phyloP scores from a whole-genome alignment of 192 early-diverging fungal species.

The Tieghemiomyces parasiticus region DNA sequence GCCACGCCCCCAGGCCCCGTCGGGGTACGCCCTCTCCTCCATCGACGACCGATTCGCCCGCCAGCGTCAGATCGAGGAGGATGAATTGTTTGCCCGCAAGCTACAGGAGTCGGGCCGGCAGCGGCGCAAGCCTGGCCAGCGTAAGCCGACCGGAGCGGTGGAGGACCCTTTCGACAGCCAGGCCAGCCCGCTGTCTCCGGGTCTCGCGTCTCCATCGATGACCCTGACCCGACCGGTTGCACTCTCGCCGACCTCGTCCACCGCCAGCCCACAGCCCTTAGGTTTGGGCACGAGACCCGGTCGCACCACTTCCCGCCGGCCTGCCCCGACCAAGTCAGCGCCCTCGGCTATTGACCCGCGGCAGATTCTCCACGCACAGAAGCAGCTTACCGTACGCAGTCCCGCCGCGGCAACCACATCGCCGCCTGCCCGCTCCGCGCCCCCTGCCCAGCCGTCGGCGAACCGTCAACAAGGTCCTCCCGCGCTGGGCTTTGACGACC shows the following conservation, averaged over 20 bases:
- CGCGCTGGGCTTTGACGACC: not conserved
- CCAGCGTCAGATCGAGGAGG: constrained; percentile 49
- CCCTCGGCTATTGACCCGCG: constrained; percentile 23
- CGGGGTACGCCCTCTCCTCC: constrained; percentile 30
- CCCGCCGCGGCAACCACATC: not conserved
- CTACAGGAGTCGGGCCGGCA: constrained; percentile 56
- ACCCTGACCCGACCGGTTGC: too few species aligned
- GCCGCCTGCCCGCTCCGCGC: not conserved
- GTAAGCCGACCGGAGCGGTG: not conserved
- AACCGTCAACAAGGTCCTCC: not conserved
- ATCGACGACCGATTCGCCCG: constrained; percentile 23
- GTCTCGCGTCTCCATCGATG: not conserved
- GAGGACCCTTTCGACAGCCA: not conserved
- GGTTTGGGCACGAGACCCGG: constrained; percentile 21
- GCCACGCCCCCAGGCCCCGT: constrained; percentile 21
- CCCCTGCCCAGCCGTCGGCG: not conserved
- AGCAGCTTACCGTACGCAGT: constrained; percentile 11
- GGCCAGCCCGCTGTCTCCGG: not conserved
- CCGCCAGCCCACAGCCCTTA: constrained; percentile 15
- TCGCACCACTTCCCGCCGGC: constrained; percentile 12
- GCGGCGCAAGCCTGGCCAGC: constrained; percentile 12
- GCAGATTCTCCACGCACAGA: constrained; percentile 27
- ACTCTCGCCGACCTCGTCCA: not conserved
- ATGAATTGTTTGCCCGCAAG: constrained; percentile 68
- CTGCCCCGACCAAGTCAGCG: constrained; percentile 13